A percentile compares a stretch with the other conserved stretches of the same genome.
Conservation (phyloP, 2,329 filamentous ascomycete species). For the Alternaria hordeiaustralica region DNA sequence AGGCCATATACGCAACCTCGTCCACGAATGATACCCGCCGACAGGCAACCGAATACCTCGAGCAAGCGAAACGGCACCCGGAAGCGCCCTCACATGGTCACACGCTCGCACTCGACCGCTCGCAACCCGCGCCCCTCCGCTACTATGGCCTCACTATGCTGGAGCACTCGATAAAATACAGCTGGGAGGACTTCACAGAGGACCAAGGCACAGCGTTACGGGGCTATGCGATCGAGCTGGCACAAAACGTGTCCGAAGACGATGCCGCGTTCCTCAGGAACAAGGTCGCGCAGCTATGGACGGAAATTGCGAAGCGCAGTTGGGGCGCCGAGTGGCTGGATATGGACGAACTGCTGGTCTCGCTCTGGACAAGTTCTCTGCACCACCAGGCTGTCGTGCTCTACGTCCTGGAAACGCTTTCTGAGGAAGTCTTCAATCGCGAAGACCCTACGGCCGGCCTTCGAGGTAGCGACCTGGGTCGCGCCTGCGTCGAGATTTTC, state of each 20-base stretch:
- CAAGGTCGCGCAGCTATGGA: conserved; percentile 94
- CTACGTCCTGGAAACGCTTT: conserved; percentile 85
- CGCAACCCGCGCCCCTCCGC: conserved; percentile 80
- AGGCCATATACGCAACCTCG: conserved; percentile 82
- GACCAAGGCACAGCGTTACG: conserved; percentile 74
- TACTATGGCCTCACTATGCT: conserved; percentile 94
- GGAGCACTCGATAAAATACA: conserved; percentile 86
- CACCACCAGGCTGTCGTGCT: conserved; percentile 86
- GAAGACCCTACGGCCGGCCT: conserved; percentile 87
- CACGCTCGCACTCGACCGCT: conserved; percentile 75
- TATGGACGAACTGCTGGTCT: conserved; percentile 85
- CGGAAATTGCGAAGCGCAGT: conserved; percentile 88
- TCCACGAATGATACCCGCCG: conserved; percentile 82
- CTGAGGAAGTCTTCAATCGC: conserved; percentile 90
- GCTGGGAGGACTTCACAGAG: conserved; percentile 75
- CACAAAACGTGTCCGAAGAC: conserved; percentile 70
- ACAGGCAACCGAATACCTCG: conserved; percentile 84
- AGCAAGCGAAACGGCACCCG: conserved; percentile 78
- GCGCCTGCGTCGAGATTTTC: conserved; percentile 91
- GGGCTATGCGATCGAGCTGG: conserved; percentile 79
- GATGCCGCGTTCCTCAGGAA: conserved; percentile 88
- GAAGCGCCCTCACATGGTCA: conserved; percentile 88
- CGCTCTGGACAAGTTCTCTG: conserved; percentile 72
- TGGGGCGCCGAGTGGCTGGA: conserved; percentile 95
- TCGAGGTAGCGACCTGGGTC: conserved; percentile 82